Evolutionary conservation across 768 basidiomycete genomes (phyloP), one percentile per base, ranked within the genome.

Genomic region (Russula sp.): DNA sequence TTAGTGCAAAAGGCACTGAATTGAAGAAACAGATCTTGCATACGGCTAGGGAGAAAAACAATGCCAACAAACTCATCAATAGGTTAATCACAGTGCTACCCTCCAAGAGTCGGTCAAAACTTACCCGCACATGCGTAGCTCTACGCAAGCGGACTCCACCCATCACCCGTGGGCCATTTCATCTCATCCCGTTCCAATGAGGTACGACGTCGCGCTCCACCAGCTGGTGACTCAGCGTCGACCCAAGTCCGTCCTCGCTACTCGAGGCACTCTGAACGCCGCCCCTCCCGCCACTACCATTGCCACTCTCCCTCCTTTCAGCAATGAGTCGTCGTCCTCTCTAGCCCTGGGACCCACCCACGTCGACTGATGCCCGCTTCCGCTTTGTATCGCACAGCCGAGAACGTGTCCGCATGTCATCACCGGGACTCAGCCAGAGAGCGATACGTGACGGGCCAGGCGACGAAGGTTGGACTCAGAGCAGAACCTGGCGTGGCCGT

Each of bases 311-410:
- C 65, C 72, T 72, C 55, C 73, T 73, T 18, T 73, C 67, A 75
- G 81, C 75, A 68, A 83, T 69, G 55, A 73, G 74, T 62, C 74
- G 70, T 76, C 73, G 56, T 77, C 73, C 76, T 76, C 50, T 76
- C 75, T 28, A 71, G 65, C 71, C 73, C 76, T 22, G 63, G 65
- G 40, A 87, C 81, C 67, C 81, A 89, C 46, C 87, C 88, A 5
- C 86, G 77, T 68, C 76, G 76, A 64, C 79, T 84, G 36, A 89
- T 69, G 20, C 86, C 87, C 22, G 87, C 88, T 72, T 89, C 87
- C 0, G 86, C 87, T 73, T 89, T 89, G 73, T 83, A 89, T 64
- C 85, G 75, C 28, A 84, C 87, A 34, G 82, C 81, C 8, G 64
- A 65, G 26, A 65, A 22, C 40, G 59, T 61, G 40, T 28, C 64